Evolutionary conservation across 148 eudicot species (phyloP).

Genomic region (Vaccinium macrocarpon): DNA sequence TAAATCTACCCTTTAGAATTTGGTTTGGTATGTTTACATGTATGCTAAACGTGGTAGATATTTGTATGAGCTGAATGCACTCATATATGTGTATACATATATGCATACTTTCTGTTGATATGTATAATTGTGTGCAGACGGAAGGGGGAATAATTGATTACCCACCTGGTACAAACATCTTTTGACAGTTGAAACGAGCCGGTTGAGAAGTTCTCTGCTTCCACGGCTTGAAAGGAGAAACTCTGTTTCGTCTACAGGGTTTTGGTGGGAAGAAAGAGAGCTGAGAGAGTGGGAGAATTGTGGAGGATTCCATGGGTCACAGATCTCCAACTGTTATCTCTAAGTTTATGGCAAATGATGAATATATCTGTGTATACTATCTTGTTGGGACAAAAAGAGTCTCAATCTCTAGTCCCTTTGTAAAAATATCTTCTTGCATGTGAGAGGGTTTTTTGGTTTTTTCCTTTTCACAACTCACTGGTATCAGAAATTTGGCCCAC

Average conservation of each 20-base stretch:
- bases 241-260: slow-evolving; percentile 23
- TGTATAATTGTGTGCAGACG: background rate
- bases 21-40: background rate
- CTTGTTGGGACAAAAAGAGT: background rate
- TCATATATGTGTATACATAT: background rate
- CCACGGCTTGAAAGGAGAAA: slow-evolving; percentile 37
- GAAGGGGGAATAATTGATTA: slow-evolving; percentile 12
- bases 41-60: background rate
- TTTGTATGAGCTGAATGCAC: background rate
- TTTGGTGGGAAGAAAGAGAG: slow-evolving; percentile 39
- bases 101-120: background rate
- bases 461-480: background rate
- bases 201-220: slow-evolving; percentile 29
- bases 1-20: too few species aligned
- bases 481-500: too few species aligned
- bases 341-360: slow-evolving; percentile 21
- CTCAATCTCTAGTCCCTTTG: background rate
- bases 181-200: slow-evolving; percentile 54
- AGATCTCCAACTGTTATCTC: background rate
- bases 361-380: background rate
- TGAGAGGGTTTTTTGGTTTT: background rate
- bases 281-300: slow-evolving; percentile 43
- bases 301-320: slow-evolving; percentile 47
- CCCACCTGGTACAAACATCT: slow-evolving; percentile 96
- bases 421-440: background rate